phyloP scores from a whole-genome alignment of 345 rosid genomes.

The Gossypium thurberi region DNA sequence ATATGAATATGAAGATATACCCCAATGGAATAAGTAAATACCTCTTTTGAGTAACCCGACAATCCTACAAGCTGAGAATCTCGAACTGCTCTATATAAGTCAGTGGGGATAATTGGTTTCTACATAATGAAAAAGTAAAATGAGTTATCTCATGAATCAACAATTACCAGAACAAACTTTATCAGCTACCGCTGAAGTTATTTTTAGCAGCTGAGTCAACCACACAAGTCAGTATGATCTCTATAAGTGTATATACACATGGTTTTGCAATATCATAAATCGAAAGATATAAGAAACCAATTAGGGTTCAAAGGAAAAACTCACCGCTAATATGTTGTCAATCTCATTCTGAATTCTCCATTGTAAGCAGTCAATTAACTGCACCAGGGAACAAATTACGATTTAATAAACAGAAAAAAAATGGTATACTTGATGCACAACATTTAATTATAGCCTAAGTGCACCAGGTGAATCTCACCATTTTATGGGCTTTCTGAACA shows the following conservation, averaged over 20 bases:
- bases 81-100: conserved; percentile 72
- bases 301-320: conserved; percentile 9
- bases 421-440: conserved; percentile 1
- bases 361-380: conserved; percentile 69
- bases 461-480: conserved; percentile 45
- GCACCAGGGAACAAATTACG: conserved; percentile 30
- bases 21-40: conserved; percentile 29
- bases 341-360: conserved; percentile 90
- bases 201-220: not conserved
- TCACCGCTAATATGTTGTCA: conserved; percentile 63
- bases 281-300: not conserved
- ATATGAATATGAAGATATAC: conserved; percentile 3
- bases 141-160: conserved; percentile 6
- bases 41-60: conserved; percentile 92
- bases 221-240: not conserved
- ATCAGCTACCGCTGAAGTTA: not conserved
- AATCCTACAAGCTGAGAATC: conserved; percentile 89
- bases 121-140: conserved; percentile 21
- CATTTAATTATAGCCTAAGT: not conserved
- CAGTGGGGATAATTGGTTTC: conserved; percentile 85
- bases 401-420: not conserved
- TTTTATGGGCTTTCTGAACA: conserved; percentile 76
- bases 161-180: conserved; percentile 4
- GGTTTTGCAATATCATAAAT: not conserved
- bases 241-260: not conserved